Base-by-base conservation (phyloP, 495 filamentous ascomycete genomes). In the Aspergillus bertholletiae region DNA sequence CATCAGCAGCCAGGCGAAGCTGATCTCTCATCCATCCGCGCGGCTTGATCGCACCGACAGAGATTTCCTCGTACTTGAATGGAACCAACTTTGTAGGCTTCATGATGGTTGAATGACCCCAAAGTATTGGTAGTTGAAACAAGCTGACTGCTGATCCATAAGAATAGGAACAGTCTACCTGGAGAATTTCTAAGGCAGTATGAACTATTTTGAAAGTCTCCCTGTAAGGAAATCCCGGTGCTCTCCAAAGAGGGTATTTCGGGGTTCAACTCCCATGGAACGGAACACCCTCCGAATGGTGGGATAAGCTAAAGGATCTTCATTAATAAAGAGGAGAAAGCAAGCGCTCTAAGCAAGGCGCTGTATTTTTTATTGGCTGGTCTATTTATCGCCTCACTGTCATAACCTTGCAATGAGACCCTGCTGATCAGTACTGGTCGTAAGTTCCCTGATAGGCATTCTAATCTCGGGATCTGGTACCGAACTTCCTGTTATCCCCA, bases 11-110 rank as follows among this genome's bases (percentile, higher is more conserved):
- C 15, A 77, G 61, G 21, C 71, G 53, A 21, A 88, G 53, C 53
- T 87, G 78, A 52, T 81, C 76, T 44, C 72, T 65, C n/a, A 87
- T 66, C 85, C 85, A 88, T 37, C 84, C 84, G 43, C 67, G 60
- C 8, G 84, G 79, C 22, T 70, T 78, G 53, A 88, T 80, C 21
- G 37, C 37, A 13, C 37, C 37, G 37, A 40, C 2, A 7, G 37
- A 13, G 8, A 40, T 18, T 8, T 40, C 37, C 37, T 40, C 37
- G 17, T 40, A 40, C 13, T 40, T 40, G 37, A 40, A 40, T 13
- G 37, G 37, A 6, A 40, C 37, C 13, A 40, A 13, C 7, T 5
- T 20, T 40, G 15, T n/a, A 20, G 5, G 17, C 7, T 2, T 8
- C 37, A 40, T 40, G 17, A 32, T 32, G 30, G 30, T 9, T 11